Percentiles rank a stretch among this genome's conserved stretches.
These are phyloP conservation scores for Rhododendron williamsianum DNA, from an alignment of 148 eudicot species.

Conservation along the genomic window DNA sequence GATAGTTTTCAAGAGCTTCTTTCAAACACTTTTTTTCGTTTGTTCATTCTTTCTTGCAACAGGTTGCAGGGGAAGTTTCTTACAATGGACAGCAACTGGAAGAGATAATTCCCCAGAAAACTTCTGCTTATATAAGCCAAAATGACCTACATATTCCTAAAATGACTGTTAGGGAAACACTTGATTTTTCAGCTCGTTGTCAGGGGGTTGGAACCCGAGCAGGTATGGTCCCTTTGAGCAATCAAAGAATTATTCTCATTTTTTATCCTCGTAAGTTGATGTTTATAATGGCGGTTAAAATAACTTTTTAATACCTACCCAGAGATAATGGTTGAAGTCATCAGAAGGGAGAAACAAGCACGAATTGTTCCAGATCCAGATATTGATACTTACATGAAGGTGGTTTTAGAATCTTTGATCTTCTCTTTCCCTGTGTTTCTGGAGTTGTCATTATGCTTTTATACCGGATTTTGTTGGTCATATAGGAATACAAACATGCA, in stretches of 20 bases:
- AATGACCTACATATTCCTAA: conserved; percentile 68
- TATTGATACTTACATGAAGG: conserved; percentile 82
- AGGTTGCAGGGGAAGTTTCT: conserved; percentile 57
- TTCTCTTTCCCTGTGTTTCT: not conserved
- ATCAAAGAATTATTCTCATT: not conserved
- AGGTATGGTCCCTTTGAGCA: conserved; percentile 30
- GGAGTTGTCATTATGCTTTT: not conserved
- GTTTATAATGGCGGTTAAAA: not conserved
- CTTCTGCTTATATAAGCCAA: conserved; percentile 73
- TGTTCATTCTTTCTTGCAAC: conserved; percentile 4
- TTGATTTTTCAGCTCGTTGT: conserved; percentile 36
- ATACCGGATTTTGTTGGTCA: not conserved
- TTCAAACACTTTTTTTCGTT: not conserved
- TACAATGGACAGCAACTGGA: conserved; percentile 65
- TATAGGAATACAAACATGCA: not conserved
- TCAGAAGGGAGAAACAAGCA: conserved; percentile 67
- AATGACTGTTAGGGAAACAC: conserved; percentile 73
- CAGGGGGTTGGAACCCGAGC: conserved; percentile 60
- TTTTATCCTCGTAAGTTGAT: not conserved
- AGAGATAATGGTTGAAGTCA: conserved; percentile 58
- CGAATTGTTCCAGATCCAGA: conserved; percentile 75
- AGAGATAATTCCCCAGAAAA: conserved; percentile 67
- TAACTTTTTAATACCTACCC: not conserved
- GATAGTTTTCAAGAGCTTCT: not conserved
- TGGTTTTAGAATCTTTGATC: conserved; percentile 8